Evolutionary conservation across 495 filamentous ascomycete genomes (phyloP).

Genomic region (Clohesyomyces aquaticus): DNA sequence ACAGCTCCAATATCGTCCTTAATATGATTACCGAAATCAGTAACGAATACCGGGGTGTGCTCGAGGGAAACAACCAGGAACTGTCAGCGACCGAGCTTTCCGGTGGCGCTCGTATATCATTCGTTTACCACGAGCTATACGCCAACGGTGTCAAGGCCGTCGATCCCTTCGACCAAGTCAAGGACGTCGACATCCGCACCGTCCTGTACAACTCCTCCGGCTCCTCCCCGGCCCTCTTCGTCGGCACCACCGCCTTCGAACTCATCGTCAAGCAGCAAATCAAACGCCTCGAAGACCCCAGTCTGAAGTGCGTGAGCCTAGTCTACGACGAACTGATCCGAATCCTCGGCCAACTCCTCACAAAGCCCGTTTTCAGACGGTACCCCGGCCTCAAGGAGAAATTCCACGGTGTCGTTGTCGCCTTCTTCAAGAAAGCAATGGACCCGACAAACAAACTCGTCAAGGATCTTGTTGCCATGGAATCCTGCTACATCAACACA

Average conservation of each 20-base stretch:
- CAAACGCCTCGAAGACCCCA: conserved; percentile 93
- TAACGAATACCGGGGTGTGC: conserved; percentile 92
- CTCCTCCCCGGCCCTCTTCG: conserved; percentile 94
- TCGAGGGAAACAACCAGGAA: conserved; percentile 96
- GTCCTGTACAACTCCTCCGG: conserved; percentile 97
- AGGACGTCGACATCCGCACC: conserved; percentile 96
- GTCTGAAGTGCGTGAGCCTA: conserved; percentile 91
- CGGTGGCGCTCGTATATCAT: conserved; percentile 97
- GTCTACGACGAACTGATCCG: conserved; percentile 98
- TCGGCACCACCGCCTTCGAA: conserved; percentile 96
- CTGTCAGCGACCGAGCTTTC: conserved; percentile 92
- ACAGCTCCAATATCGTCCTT: conserved; percentile 92
- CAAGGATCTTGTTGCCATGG: conserved; percentile 89
- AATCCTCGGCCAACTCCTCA: conserved; percentile 86
- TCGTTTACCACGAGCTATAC: conserved; percentile 98
- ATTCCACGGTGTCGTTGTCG: conserved; percentile 90
- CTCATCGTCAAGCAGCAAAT: conserved; percentile 99
- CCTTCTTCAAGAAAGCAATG: conserved; percentile 97
- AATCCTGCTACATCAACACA: conserved; percentile 97
- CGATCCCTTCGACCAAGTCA: conserved; percentile 95
- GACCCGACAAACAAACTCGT: conserved; percentile 98
- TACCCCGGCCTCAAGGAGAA: conserved; percentile 96
- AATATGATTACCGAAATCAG: conserved; percentile 99
- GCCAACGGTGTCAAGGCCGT: conserved; percentile 98
- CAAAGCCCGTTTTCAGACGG: conserved; percentile 86